Percentiles rank a stretch among this genome's conserved stretches.
These are phyloP conservation scores for Vaccinium vitisidaea DNA, from an alignment of 148 eudicot genomes.

Conservation along the genomic window DNA sequence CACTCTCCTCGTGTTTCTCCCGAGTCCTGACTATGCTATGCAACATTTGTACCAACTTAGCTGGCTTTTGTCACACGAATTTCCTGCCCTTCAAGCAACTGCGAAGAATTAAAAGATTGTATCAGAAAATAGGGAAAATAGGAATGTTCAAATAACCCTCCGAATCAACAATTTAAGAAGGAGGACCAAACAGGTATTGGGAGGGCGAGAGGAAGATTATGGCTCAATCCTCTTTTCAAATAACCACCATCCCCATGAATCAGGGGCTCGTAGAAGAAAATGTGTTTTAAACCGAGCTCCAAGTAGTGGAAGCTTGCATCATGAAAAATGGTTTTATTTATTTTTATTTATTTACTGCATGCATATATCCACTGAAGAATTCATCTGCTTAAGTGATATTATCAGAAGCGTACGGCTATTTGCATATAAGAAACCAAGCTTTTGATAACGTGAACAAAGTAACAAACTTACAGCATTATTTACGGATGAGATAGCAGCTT, in stretches of 20 bases:
- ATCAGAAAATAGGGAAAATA: background rate
- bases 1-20: constrained; percentile 3
- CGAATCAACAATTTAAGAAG: background rate
- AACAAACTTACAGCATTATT: constrained; percentile 69
- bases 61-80: constrained; percentile 87
- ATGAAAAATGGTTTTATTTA: background rate
- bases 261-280: background rate
- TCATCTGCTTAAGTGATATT: background rate
- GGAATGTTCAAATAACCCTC: background rate
- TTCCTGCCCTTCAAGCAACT: constrained; percentile 90
- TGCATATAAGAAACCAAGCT: constrained; percentile 6
- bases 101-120: constrained; percentile 25
- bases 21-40: no score
- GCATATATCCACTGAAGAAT: background rate
- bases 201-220: background rate
- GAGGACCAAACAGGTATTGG: background rate
- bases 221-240: background rate
- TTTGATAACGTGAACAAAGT: background rate
- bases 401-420: background rate
- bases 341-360: background rate
- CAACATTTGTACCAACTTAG: background rate
- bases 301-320: background rate
- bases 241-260: background rate
- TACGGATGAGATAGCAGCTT: constrained; percentile 70
- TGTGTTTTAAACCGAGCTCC: background rate